A percentile compares a stretch with the other conserved stretches of the same genome.
These are phyloP conservation scores for Lipomyces kockii DNA, from an alignment of 805 yeast species.

Conservation along the genomic window DNA sequence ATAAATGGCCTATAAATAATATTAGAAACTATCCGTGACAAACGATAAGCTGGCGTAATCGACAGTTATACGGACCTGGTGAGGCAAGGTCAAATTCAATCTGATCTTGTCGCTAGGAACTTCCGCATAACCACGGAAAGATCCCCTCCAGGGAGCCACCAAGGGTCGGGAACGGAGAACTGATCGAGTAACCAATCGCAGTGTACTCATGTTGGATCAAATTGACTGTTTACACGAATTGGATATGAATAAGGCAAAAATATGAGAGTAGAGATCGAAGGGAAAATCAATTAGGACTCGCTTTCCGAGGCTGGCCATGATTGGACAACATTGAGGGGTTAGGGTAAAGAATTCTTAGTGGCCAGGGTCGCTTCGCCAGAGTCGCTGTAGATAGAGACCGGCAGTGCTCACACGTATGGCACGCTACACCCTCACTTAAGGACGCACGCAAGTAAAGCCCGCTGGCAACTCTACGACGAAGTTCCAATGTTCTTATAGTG, in stretches of 20 bases:
- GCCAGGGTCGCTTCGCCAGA: too few species aligned
- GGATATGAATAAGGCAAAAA: neutral
- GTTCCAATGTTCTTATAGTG: too few species aligned
- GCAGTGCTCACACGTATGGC: too few species aligned
- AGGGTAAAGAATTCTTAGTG: too few species aligned
- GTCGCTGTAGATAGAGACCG: too few species aligned
- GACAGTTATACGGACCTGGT: conserved; percentile 53
- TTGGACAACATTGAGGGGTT: too few species aligned
- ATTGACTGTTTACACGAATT: neutral
- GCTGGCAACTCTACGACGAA: too few species aligned
- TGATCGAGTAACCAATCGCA: conserved; percentile 29
- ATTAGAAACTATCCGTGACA: neutral
- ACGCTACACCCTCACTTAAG: too few species aligned
- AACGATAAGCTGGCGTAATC: neutral
- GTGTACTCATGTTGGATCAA: conserved; percentile 26
- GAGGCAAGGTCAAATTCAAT: conserved; percentile 90
- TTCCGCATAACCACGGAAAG: conserved; percentile 80
- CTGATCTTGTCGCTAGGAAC: conserved; percentile 78
- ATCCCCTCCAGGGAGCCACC: conserved; percentile 18
- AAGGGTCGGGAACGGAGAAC: conserved; percentile 23
- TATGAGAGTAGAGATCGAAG: neutral
- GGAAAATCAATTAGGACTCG: neutral
- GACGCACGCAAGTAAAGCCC: too few species aligned
- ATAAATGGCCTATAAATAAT: conserved; percentile 42
- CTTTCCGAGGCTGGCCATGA: neutral